Percentiles rank a stretch among this genome's conserved stretches.
Evolutionary conservation across 2,329 filamentous ascomycete genomes (phyloP).

Genomic region (Colletotrichum phormii): DNA sequence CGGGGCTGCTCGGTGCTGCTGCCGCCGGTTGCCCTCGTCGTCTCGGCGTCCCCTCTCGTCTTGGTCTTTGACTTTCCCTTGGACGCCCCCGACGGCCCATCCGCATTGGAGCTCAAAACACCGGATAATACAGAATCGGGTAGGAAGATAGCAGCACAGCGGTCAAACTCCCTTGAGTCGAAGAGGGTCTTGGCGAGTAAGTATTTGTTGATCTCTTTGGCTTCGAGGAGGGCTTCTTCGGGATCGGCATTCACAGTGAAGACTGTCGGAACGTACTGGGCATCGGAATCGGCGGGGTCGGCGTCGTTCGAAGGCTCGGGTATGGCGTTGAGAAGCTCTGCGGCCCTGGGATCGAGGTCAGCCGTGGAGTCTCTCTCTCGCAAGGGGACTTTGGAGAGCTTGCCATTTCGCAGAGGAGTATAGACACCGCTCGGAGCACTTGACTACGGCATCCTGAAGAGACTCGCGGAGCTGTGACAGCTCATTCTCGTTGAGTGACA

Average conservation of each 20-base stretch:
- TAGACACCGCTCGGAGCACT: slow-evolving; percentile 93
- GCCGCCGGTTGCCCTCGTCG: slow-evolving; percentile 37
- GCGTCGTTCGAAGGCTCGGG: slow-evolving; percentile 68
- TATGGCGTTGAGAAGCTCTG: slow-evolving; percentile 90
- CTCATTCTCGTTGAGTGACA: slow-evolving; percentile 68
- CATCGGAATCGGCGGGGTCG: slow-evolving; percentile 54
- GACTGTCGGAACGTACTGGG: slow-evolving; percentile 58
- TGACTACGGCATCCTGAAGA: slow-evolving; percentile 86
- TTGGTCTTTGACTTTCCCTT: slow-evolving; percentile 74
- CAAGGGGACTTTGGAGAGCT: slow-evolving; percentile 18
- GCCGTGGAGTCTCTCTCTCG: slow-evolving; percentile 9
- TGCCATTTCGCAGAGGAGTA: slow-evolving; percentile 98
- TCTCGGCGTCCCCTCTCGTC: slow-evolving; percentile 43
- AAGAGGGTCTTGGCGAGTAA: slow-evolving; percentile 94
- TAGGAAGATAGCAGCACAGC: slow-evolving; percentile 89
- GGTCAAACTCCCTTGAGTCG: slow-evolving; percentile 94
- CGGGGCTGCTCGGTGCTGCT: slow-evolving; percentile 55
- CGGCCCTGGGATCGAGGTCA: slow-evolving; percentile 73
- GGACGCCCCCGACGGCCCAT: slow-evolving; percentile 50
- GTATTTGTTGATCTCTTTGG: slow-evolving; percentile 83
- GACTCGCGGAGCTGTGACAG: slow-evolving; percentile 75
- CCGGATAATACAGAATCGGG: slow-evolving; percentile 82
- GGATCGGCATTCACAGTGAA: slow-evolving; percentile 72
- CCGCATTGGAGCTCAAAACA: slow-evolving; percentile 64
- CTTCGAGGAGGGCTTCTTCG: slow-evolving; percentile 80